A percentile compares a stretch with the other conserved stretches of the same genome.
Evolutionary conservation across 208 protist genomes (phyloP).

Genomic region (Acanthamoeba culbertsoni): DNA sequence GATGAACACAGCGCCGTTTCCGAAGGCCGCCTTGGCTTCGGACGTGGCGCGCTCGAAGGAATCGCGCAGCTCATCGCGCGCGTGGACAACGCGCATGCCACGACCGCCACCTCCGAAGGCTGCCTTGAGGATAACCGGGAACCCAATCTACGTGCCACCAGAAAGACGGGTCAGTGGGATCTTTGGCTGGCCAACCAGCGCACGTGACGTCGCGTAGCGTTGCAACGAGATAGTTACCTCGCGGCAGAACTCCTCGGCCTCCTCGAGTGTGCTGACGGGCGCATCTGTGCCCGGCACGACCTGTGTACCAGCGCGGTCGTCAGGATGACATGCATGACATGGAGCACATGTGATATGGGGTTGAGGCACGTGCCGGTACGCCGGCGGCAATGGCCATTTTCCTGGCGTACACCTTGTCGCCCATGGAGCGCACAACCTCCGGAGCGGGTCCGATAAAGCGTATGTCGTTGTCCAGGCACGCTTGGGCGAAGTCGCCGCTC

Average conservation of each 20-base stretch:
- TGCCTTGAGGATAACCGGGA: constrained; percentile 97
- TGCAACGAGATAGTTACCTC: constrained; percentile 83
- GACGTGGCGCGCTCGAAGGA: constrained; percentile 82
- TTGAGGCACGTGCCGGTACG: neutral
- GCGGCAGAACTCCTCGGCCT: constrained; percentile 83
- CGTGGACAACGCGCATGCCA: constrained; percentile 71
- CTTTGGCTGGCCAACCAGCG: constrained; percentile 47
- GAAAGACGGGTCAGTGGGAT: constrained; percentile 36
- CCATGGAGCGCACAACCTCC: constrained; percentile 65
- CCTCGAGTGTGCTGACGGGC: constrained; percentile 48
- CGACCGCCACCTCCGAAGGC: constrained; percentile 87
- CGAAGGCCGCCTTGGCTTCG: constrained; percentile 91
- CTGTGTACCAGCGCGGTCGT: neutral
- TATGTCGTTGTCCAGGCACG: constrained; percentile 67
- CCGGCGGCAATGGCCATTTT: constrained; percentile 64
- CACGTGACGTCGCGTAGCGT: constrained; percentile 89
- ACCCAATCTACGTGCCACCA: constrained; percentile 84
- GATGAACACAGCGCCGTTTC: constrained; percentile 91
- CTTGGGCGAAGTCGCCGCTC: constrained; percentile 66
- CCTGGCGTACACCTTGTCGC: constrained; percentile 76
- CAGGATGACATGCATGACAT: neutral
- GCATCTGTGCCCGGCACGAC: constrained; percentile 74
- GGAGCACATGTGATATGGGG: neutral
- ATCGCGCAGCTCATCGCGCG: neutral
- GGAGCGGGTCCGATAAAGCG: constrained; percentile 69